These are phyloP conservation scores for Fusarium sarcochroum DNA, from an alignment of 2,329 filamentous ascomycete species.

Conservation along the genomic window DNA sequence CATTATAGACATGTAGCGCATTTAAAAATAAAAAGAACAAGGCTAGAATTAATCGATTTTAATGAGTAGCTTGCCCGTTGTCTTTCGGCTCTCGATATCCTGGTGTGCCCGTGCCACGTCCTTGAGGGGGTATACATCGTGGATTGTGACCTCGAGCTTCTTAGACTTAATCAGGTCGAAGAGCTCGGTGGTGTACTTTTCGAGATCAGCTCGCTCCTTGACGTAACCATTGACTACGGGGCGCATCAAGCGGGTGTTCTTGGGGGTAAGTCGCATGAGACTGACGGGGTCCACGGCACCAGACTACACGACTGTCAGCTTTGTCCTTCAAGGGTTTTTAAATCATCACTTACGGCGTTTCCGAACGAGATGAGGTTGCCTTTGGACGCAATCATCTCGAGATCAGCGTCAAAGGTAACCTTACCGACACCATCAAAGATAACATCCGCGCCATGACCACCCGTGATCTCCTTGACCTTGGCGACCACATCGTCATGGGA, in stretches of 20 bases:
- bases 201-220: conserved; percentile 76
- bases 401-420: conserved; percentile 82
- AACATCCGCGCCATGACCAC: conserved; percentile 78
- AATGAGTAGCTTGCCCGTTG: conserved; percentile 85
- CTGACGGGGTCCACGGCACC: conserved; percentile 81
- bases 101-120: conserved; percentile 80
- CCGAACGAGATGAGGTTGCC: conserved; percentile 85
- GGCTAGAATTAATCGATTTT: conserved; percentile 65
- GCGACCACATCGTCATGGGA: conserved; percentile 72
- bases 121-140: conserved; percentile 82
- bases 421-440: conserved; percentile 92
- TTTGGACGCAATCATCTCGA: conserved; percentile 82
- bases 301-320: conserved; percentile 55
- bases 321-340: background rate
- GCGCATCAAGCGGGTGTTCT: conserved; percentile 84
- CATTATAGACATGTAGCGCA: conserved; percentile 43
- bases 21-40: conserved; percentile 33
- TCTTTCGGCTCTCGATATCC: conserved; percentile 86
- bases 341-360: conserved; percentile 72
- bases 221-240: conserved; percentile 81
- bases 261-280: conserved; percentile 71
- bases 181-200: conserved; percentile 78
- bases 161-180: conserved; percentile 79
- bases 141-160: conserved; percentile 79
- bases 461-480: conserved; percentile 78